phyloP scores from a whole-genome alignment of 202 grass and related monocot genomes.

The Setaria viridis region DNA sequence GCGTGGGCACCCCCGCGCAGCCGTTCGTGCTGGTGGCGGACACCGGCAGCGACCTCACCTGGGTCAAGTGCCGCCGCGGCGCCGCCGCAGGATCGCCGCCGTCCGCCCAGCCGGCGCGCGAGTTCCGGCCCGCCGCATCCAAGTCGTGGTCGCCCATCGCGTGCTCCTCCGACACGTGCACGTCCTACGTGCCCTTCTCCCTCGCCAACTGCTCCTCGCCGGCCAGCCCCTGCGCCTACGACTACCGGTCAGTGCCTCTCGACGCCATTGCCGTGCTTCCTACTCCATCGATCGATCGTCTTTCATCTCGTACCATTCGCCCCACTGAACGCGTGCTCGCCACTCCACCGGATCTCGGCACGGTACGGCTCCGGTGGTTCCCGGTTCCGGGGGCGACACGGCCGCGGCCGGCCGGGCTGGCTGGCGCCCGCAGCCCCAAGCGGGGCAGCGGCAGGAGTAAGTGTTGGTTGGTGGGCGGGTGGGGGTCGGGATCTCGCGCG shows the following conservation, averaged over 20 bases:
- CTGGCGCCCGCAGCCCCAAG: not conserved
- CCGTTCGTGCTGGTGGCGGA: slow-evolving; percentile 77
- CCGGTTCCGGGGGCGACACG: slow-evolving; percentile 12
- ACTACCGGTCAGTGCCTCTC: slow-evolving; percentile 64
- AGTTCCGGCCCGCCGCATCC: slow-evolving; percentile 66
- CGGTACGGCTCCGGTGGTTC: not conserved
- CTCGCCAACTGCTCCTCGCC: slow-evolving; percentile 73
- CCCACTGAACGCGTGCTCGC: slow-evolving; percentile 14
- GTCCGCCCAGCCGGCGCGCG: not conserved
- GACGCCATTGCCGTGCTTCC: not conserved
- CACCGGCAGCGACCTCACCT: slow-evolving; percentile 89
- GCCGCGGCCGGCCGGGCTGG: not conserved
- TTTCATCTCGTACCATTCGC: not conserved
- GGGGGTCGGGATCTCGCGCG: slow-evolving; percentile 24
- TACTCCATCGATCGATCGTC: not conserved
- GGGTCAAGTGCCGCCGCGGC: slow-evolving; percentile 62
- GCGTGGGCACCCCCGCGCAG: slow-evolving; percentile 72
- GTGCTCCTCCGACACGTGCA: slow-evolving; percentile 79
- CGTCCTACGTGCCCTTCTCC: slow-evolving; percentile 73
- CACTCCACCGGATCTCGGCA: slow-evolving; percentile 17
- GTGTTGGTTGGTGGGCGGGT: slow-evolving; percentile 42
- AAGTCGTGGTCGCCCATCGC: slow-evolving; percentile 68
- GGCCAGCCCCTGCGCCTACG: slow-evolving; percentile 74
- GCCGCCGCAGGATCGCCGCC: not conserved
- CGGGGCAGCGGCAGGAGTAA: slow-evolving; percentile 4